A percentile compares a stretch with the other conserved stretches of the same genome.
phyloP scores from a whole-genome alignment of 305 asterid species.

The Solanum hybrid region DNA sequence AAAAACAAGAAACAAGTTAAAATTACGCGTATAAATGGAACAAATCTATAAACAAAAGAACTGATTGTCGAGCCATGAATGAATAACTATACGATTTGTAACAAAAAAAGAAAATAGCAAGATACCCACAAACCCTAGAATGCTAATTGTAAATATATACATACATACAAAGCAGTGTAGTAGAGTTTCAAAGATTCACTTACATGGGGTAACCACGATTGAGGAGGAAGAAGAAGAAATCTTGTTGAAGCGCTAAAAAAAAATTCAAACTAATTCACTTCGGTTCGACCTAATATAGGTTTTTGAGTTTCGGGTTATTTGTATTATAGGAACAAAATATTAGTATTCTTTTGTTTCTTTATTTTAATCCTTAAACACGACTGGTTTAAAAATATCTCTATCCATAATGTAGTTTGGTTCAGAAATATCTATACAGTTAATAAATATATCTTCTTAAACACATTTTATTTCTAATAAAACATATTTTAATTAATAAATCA shows the following conservation, averaged over 20 bases:
- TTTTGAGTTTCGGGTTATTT: neutral
- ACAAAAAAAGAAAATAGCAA: neutral
- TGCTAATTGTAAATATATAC: neutral
- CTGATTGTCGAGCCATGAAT: neutral
- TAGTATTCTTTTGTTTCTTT: neutral
- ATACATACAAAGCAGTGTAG: neutral
- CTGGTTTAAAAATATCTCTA: neutral
- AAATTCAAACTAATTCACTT: neutral
- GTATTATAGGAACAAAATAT: neutral
- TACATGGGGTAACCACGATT: neutral
- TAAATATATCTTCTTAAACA: neutral
- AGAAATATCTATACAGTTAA: neutral
- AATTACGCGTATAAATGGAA: neutral
- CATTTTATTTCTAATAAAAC: no score
- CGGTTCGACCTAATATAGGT: neutral
- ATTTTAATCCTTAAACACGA: neutral
- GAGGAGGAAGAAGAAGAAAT: neutral
- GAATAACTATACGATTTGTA: neutral
- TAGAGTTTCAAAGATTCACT: neutral
- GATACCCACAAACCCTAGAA: neutral
- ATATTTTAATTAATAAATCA: no score
- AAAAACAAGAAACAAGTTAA: neutral
- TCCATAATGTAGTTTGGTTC: neutral
- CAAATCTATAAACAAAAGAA: neutral
- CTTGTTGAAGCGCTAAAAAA: neutral